phyloP scores from a whole-genome alignment of 148 eudicot genomes.

The Camellia granthamiana region DNA sequence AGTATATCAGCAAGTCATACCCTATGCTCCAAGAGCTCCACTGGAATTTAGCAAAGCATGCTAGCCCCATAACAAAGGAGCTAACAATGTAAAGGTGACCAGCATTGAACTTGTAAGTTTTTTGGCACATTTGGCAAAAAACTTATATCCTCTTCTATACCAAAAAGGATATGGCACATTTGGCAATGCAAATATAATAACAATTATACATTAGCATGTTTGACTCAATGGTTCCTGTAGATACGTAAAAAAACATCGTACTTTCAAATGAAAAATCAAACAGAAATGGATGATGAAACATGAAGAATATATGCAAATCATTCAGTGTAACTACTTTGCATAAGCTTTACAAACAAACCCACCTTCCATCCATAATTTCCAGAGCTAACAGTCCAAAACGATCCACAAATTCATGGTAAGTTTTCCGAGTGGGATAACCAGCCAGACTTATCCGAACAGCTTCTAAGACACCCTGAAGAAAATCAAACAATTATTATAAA shows the following conservation, averaged over 20 bases:
- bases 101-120: not conserved
- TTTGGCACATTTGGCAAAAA: not conserved
- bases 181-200: not conserved
- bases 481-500: conserved; percentile 7
- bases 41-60: not conserved
- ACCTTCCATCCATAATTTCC: conserved; percentile 73
- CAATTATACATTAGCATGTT: not conserved
- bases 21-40: not conserved
- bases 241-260: not conserved
- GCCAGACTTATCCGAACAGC: conserved; percentile 97
- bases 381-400: conserved; percentile 88
- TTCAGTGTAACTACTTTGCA: not conserved
- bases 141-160: not conserved
- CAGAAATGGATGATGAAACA: not conserved
- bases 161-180: not conserved
- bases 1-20: not conserved
- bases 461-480: conserved; percentile 87
- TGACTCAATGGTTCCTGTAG: not conserved
- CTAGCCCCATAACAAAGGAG: not conserved
- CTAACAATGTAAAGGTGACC: not conserved
- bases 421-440: conserved; percentile 94
- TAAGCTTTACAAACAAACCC: conserved; percentile 14
- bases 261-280: not conserved
- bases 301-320: not conserved
- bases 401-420: conserved; percentile 84